phyloP scores from a whole-genome alignment of 2,329 filamentous ascomycete genomes.

The Ceratocystis colombiana region DNA sequence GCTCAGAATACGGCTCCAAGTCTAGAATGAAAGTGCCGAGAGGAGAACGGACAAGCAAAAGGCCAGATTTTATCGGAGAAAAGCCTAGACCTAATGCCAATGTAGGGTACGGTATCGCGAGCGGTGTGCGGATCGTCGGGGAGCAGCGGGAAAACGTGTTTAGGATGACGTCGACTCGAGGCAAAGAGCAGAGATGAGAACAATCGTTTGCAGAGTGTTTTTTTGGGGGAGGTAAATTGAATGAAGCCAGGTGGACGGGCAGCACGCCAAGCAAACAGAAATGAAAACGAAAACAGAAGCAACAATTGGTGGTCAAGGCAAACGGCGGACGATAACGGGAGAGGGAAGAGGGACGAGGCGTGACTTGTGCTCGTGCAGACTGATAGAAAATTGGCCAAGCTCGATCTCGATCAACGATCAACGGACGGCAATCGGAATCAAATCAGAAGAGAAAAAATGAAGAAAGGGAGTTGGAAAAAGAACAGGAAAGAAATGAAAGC shows the following conservation, averaged over 20 bases:
- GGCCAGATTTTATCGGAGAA: background rate
- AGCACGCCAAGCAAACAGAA: background rate
- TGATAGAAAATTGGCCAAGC: constrained; percentile 6
- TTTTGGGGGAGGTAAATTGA: background rate
- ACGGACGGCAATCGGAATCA: constrained; percentile 15
- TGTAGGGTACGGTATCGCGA: background rate
- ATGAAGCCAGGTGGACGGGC: background rate
- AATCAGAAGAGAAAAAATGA: constrained; percentile 17
- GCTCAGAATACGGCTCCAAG: background rate
- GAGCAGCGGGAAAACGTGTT: background rate
- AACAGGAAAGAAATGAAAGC: constrained; percentile 12
- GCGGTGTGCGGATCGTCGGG: constrained; percentile 2
- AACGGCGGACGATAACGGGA: background rate
- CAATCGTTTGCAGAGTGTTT: background rate
- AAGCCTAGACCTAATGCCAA: background rate
- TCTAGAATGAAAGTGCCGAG: background rate
- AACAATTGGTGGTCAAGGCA: background rate
- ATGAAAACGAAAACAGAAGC: background rate
- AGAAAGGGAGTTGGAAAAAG: background rate
- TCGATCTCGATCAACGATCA: constrained; percentile 18
- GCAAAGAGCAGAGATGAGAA: background rate
- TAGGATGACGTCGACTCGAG: constrained; percentile 17
- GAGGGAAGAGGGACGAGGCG: background rate
- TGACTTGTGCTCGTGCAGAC: constrained; percentile 1
- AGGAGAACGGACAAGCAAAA: background rate